These are phyloP conservation scores for Talaromyces sp. DNA, from an alignment of 2,329 filamentous ascomycete genomes.

Conservation along the genomic window DNA sequence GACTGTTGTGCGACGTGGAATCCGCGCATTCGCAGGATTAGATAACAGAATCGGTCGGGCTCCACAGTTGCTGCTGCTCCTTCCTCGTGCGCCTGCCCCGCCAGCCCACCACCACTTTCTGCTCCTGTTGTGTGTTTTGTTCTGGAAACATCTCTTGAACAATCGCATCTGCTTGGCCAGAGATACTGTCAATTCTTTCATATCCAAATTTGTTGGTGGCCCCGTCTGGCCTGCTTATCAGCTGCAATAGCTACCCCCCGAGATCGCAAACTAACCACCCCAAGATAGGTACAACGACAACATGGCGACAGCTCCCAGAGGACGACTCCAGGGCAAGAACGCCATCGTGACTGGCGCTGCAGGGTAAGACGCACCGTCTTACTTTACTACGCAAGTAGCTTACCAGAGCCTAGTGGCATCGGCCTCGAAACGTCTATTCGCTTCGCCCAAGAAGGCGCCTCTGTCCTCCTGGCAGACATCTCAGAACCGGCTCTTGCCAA, in stretches of 20 bases:
- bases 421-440: conserved; percentile 88
- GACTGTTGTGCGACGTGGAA: not conserved
- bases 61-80: not conserved
- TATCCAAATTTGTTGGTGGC: not conserved
- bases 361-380: conserved; percentile 51
- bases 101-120: not conserved
- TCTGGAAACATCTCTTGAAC: not conserved
- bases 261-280: not conserved
- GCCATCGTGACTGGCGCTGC: conserved; percentile 77
- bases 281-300: not conserved
- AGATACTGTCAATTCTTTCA: not conserved
- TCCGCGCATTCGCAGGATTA: conserved; percentile 5
- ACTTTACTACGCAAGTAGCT: not conserved
- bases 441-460: conserved; percentile 82
- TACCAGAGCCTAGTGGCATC: conserved; percentile 58
- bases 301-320: conserved; percentile 16
- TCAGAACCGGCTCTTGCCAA: conserved; percentile 71
- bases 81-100: not conserved
- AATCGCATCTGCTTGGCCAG: not conserved
- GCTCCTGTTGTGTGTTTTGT: not conserved
- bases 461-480: conserved; percentile 79
- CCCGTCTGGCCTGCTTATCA: not conserved
- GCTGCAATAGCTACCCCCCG: not conserved
- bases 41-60: conserved; percentile 10
- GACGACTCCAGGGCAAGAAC: conserved; percentile 59